Conservation (phyloP, 1,139 yeast genomes). For the Arxiozyma heterogenica region DNA sequence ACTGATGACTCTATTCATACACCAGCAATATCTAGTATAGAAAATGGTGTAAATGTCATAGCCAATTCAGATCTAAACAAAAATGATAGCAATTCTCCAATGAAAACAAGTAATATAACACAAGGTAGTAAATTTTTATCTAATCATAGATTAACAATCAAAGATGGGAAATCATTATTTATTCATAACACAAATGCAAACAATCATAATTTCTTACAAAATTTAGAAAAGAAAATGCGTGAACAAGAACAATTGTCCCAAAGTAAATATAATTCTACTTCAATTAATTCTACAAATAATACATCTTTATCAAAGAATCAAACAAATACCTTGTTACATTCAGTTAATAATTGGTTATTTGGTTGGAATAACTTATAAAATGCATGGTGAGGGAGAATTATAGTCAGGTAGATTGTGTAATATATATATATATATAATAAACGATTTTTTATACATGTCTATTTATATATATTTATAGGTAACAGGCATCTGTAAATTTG, state of each 20-base stretch:
- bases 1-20: conserved; percentile 8
- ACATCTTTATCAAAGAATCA: background rate
- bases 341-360: conserved; percentile 38
- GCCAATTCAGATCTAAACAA: background rate
- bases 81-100: background rate
- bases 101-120: background rate
- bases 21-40: background rate
- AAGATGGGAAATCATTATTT: conserved; percentile 5
- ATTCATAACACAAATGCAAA: conserved; percentile 24
- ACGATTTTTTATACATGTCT: too few species aligned
- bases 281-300: background rate
- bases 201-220: conserved; percentile 31
- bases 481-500: background rate
- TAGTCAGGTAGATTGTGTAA: background rate
- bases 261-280: background rate
- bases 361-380: conserved; percentile 47
- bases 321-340: conserved; percentile 20
- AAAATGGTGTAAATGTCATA: background rate
- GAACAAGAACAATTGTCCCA: conserved; percentile 18
- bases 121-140: background rate
- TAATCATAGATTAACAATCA: background rate
- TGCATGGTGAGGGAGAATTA: too few species aligned
- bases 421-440: too few species aligned
- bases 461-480: background rate
- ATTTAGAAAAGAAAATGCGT: conserved; percentile 28